Base-by-base conservation (phyloP, 345 rosid genomes). In the Stellera chamaejasme region DNA sequence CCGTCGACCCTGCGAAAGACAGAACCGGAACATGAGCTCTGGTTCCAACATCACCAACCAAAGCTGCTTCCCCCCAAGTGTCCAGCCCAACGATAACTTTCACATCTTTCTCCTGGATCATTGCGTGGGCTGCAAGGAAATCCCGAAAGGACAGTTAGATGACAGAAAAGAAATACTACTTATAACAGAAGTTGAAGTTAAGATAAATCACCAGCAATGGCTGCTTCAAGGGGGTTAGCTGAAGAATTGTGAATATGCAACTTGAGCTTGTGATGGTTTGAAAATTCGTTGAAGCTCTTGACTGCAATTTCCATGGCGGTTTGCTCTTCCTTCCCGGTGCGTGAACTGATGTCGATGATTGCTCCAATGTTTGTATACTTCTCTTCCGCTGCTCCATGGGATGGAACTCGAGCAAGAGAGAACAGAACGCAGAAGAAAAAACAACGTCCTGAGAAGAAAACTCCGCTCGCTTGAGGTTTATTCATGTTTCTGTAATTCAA, bases 61-160 rank as follows among this genome's bases (percentile, higher is more conserved):
- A 13, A 50, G 67, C 58, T 45, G 83, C 69, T 58, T 69, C 84
- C 50, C 68, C 72, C 84, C 86, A 78, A 32, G 59, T 67, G 48
- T 74, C 75, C 77, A 72, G 47, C 47, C 90, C 83, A 13, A 78
- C 28, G 6, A 80, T 78, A 48, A 61, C 78, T 23, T 68, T 27
- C 15, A 67, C 81, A 45, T 65, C 19, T 28, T 66, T 65, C 51
- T 72, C 70, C 55, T 72, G 57, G 13, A 80, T 70, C 55, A 80
- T 52, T 14, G 56, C 62, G 57, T 68, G 39, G 44, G 87, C 81
- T 77, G 73, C 59, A 39, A 56, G 15, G 10, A 65, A 15, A 11
- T 43, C 11, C 3, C 11, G 16, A 32, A 32, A 32, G 8, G 39
- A 32, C 39, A 32, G 39, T 32, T 32, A 32, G 5, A 32, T 5